Percentiles rank a stretch among this genome's conserved stretches.
These are phyloP conservation scores for Leccinum huronense DNA, from an alignment of 1,284 basidiomycete species.

Conservation along the genomic window DNA sequence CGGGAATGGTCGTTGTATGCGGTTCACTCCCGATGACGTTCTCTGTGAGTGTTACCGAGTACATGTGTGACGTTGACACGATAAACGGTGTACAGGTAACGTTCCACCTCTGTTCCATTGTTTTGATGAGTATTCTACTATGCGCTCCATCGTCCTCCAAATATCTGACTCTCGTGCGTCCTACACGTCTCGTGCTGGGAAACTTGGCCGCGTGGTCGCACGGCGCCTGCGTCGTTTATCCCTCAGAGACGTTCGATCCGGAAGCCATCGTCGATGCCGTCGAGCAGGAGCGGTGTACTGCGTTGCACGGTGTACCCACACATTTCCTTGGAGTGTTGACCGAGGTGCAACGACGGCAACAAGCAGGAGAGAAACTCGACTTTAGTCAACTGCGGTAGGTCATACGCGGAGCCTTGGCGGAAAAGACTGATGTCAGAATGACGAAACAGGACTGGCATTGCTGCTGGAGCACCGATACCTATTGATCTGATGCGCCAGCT, in stretches of 20 bases:
- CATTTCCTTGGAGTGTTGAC: slow-evolving; percentile 76
- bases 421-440: neutral
- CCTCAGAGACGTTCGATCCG: slow-evolving; percentile 66
- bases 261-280: slow-evolving; percentile 65
- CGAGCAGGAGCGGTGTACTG: slow-evolving; percentile 66
- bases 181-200: slow-evolving; percentile 71
- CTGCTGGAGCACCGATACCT: slow-evolving; percentile 75
- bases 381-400: slow-evolving; percentile 53
- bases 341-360: slow-evolving; percentile 57
- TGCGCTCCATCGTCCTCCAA: neutral
- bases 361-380: slow-evolving; percentile 47
- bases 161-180: slow-evolving; percentile 13
- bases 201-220: slow-evolving; percentile 80
- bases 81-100: slow-evolving; percentile 50
- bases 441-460: slow-evolving; percentile 67
- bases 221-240: slow-evolving; percentile 72
- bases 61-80: slow-evolving; percentile 2
- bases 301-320: slow-evolving; percentile 81
- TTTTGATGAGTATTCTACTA: slow-evolving; percentile 66
- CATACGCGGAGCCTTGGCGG: neutral
- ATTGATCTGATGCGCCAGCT: slow-evolving; percentile 76
- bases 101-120: slow-evolving; percentile 82
- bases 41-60: slow-evolving; percentile 52
- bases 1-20: slow-evolving; percentile 70
- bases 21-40: slow-evolving; percentile 58